Conservation (phyloP, 176 grass and related monocot species). For the Urochloa ruziziensis region DNA sequence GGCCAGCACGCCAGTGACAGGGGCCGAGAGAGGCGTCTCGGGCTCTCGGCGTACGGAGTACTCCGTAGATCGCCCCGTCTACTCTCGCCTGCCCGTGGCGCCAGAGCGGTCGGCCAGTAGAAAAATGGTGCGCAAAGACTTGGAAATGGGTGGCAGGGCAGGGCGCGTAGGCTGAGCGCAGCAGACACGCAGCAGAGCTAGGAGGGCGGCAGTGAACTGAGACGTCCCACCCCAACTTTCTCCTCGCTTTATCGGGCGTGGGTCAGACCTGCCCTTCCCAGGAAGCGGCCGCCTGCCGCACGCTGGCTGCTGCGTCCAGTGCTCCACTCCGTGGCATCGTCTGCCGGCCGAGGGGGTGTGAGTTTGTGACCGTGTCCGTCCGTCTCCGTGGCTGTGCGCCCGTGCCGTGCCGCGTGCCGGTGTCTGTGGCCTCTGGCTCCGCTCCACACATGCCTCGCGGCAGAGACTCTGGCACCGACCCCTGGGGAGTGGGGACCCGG, state of each 20-base stretch:
- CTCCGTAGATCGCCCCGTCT: background rate
- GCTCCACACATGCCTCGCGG: background rate
- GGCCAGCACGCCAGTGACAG: too few relatives aligned
- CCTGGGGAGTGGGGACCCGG: conserved; percentile 27
- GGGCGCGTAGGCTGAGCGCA: conserved; percentile 13
- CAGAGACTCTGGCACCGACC: background rate
- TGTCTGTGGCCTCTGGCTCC: too few relatives aligned
- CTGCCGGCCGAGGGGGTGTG: too few relatives aligned
- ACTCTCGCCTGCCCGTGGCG: background rate
- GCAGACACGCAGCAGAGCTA: background rate
- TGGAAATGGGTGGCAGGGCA: background rate
- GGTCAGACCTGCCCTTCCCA: conserved; percentile 32
- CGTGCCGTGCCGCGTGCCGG: too few relatives aligned
- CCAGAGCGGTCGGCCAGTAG: background rate
- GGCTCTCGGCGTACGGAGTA: too few relatives aligned
- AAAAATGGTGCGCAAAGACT: background rate
- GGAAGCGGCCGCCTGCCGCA: conserved; percentile 22
- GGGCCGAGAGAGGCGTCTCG: background rate
- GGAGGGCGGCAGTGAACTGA: background rate
- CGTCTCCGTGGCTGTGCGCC: too few relatives aligned
- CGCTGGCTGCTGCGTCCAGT: background rate
- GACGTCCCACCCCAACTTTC: conserved; percentile 36
- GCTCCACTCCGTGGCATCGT: too few relatives aligned
- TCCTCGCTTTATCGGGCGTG: conserved; percentile 63
- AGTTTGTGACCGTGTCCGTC: too few relatives aligned